Evolutionary conservation across 352 stramenopile species (phyloP), one percentile per base, ranked within the genome.

Genomic region (Globisporangium sylvaticum): DNA sequence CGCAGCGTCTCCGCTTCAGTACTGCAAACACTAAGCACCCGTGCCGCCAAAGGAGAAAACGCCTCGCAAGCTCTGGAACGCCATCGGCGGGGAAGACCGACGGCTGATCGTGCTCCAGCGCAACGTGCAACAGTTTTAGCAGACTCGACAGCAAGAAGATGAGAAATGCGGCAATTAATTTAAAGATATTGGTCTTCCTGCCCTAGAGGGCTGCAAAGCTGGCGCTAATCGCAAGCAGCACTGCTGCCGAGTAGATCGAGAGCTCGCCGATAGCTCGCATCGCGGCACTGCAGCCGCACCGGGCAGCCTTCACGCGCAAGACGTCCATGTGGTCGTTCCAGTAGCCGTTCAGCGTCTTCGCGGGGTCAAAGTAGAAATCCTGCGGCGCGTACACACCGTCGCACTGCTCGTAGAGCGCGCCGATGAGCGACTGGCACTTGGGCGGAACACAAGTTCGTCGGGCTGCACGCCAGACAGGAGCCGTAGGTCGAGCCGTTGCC

Each of bases 31-130:
- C 54, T 76, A 88, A 52, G 79, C 74, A 8, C 80, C 78, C 9
- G 77, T 87, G 58, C 70, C 79, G 14, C 68, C 76, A 0, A 87
- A 87, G 42, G 62, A 78, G 39, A 89, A 89, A 65, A 92, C 81
- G 9, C 82, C 81, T 31, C 76, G 82, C 44, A 90, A 87, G 46
- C 79, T 91, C 57, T 92, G 82, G 84, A 92, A 92, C 39, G 84
- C 81, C 5, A 90, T 91, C 58, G 82, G 82, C 25, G 84, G 81
- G 12, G 83, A 92, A 73, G 81, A 92, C 66, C 82, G 84, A 3
- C 82, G 84, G 29, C 73, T 90, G 48, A 86, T 91, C 42, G 84
- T 86, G 2, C 65, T 91, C 25, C 81, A 91, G 58, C 84, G 84
- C 58, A 88, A 77, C 59, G 58, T 86, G 24, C 72, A 48, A 20